These are phyloP conservation scores for Gossypium turneri DNA, from an alignment of 345 rosid genomes.

Conservation along the genomic window DNA sequence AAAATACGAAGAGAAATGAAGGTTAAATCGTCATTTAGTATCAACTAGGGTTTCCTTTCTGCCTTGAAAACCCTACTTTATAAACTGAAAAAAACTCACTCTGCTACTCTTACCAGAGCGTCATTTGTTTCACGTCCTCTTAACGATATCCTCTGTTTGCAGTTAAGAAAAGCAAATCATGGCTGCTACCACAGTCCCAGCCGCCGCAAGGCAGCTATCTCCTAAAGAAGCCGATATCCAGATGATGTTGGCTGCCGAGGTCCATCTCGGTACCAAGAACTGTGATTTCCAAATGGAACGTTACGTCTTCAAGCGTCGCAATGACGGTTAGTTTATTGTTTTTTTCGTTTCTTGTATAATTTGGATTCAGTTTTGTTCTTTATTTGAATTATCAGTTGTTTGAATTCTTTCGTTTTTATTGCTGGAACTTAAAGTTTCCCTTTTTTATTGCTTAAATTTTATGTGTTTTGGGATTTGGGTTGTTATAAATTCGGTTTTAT, in stretches of 20 bases:
- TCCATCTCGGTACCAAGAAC: constrained; percentile 7
- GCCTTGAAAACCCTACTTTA: neutral
- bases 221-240: neutral
- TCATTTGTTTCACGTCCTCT: neutral
- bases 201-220: neutral
- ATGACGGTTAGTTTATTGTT: neutral
- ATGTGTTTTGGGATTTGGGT: neutral
- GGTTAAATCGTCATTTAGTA: neutral
- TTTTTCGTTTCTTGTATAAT: neutral
- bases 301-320: constrained; percentile 6
- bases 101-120: neutral
- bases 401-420: neutral
- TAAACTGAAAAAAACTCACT: neutral
- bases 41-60: constrained; percentile 22
- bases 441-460: neutral
- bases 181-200: neutral
- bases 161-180: neutral
- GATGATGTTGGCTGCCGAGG: constrained; percentile 8
- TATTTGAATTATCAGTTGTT: neutral
- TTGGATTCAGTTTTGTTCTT: neutral
- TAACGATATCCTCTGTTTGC: neutral
- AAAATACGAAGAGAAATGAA: neutral
- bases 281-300: constrained; percentile 1
- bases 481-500: neutral
- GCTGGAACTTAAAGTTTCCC: neutral